Base-by-base conservation (phyloP, 495 filamentous ascomycete species). In the Barbatosphaeria neglecta region DNA sequence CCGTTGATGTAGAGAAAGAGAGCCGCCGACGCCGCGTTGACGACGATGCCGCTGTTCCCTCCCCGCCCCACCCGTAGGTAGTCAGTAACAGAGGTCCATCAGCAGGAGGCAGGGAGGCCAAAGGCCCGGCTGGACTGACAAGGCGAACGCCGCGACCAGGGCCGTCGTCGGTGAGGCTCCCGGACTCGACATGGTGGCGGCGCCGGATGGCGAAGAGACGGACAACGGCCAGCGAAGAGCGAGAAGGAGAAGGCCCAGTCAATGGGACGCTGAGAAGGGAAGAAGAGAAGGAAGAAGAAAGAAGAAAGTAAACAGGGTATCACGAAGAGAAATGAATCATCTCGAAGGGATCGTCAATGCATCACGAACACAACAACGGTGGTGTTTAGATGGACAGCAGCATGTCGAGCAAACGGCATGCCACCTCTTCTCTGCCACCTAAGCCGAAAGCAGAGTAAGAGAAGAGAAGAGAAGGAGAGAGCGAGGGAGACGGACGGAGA, bases 81-180 rank as follows among this genome's bases (percentile, higher is more conserved):
- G 45, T 54, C n/a, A 52, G 41, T 40, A 41, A 27, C 41, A 27
- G 19, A 28, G 13, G 20, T 15, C 16, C 17, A 24, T n/a, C n/a
- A n/a, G n/a, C n/a, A n/a, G n/a, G n/a, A n/a, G n/a, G n/a, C n/a
- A n/a, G n/a, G n/a, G n/a, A n/a, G n/a, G n/a, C n/a, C n/a, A n/a
- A n/a, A n/a, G n/a, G n/a, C n/a, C n/a, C n/a, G n/a, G n/a, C n/a
- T n/a, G n/a, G n/a, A 69, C 69, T 65, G 7, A 75, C 70, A 78
- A 78, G 39, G 66, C 69, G 54, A 78, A 76, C 46, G 74, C 68
- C 41, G 68, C 73, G 52, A 70, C 50, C 44, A 78, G 58, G 51
- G 71, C 72, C 63, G 72, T 69, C 35, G 65, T 61, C n/a, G n/a
- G n/a, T n/a, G n/a, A n/a, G 53, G 67, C 53, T 51, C 60, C 72